Evolutionary conservation across 306 rosid genomes (phyloP).

Genomic region (Prosopis cineraria): DNA sequence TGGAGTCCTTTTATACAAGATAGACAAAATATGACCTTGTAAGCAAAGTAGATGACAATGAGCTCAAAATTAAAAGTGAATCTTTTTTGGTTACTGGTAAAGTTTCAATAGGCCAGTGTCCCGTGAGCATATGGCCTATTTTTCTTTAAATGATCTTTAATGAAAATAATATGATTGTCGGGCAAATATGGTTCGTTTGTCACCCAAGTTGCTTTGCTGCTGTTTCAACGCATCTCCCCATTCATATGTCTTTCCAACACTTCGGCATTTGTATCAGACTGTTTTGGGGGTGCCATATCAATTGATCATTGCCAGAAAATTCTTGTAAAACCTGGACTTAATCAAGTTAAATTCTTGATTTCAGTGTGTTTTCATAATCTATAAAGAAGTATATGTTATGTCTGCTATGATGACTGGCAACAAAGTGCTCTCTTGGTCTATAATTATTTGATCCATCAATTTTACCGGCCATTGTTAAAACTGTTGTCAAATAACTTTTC

Average conservation of each 20-base stretch:
- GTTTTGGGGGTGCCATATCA: background rate
- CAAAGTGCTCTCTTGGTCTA: background rate
- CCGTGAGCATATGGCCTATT: background rate
- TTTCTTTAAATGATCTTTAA: background rate
- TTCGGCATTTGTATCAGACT: background rate
- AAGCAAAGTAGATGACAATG: background rate
- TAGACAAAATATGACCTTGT: background rate
- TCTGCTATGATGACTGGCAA: constrained; percentile 8
- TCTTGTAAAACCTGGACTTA: background rate
- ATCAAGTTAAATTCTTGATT: background rate
- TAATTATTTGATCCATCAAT: background rate
- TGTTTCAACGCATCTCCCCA: background rate
- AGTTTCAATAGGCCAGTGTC: background rate
- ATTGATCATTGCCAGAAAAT: constrained; percentile 3
- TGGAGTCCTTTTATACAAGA: background rate
- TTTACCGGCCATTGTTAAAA: background rate
- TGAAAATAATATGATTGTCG: background rate
- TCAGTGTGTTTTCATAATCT: background rate
- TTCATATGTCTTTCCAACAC: background rate
- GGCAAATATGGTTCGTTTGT: background rate
- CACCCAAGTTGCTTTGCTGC: background rate
- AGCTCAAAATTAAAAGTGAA: background rate
- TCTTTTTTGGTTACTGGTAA: background rate
- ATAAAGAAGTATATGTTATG: background rate
- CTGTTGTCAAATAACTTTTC: constrained; percentile 27